Evolutionary conservation across 257 asterid species (phyloP), one percentile per base, ranked within the genome.

Genomic region (Anisodus tanguticus): DNA sequence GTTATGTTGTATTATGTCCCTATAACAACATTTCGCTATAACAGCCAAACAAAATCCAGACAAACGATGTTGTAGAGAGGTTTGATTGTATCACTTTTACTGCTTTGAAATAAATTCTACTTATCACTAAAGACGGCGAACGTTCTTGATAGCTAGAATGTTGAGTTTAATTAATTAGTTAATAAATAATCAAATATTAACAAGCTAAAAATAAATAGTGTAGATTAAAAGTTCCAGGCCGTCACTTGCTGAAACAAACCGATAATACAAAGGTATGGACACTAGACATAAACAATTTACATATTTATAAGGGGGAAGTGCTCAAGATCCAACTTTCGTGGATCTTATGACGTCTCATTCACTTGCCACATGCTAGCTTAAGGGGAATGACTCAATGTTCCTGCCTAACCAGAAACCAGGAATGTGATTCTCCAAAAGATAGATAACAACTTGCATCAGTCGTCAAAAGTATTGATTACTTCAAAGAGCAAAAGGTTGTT

Each of bases 401-500:
- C 55, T 43, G 17, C 55, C 35, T 16, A 70, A 70, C 54, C 63
- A 76, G 41, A 60, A 70, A 6, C 4, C 39, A 45, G 41, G 8
- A 47, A 76, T 0, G 45, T 19, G 80, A 72, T 47, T 72, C 13
- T 76, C 45, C 2, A 16, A 26, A 49, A 22, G 39, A n/a, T 51
- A 76, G 45, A 3, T 22, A 76, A 19, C 45, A 76, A 51, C 63
- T 76, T 51, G 47, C 26, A 76, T 3, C 13, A 76, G 63, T 26
- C 15, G 63, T 26, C 35, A 31, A 31, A 51, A 6, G 63, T 51
- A 51, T 76, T 76, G 81, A 53, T 51, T 76, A 51, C 63, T 51
- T 49, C 63, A 76, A 76, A 76, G 81, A 49, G 80, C 62, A 49
- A 22, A 74, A 74, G 37, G 63, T 51, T 76, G 63, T 76, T 51